Percentiles rank a stretch among this genome's conserved stretches.
phyloP scores from a whole-genome alignment of 441 rosid genomes.

The Flueggea neowawraea region DNA sequence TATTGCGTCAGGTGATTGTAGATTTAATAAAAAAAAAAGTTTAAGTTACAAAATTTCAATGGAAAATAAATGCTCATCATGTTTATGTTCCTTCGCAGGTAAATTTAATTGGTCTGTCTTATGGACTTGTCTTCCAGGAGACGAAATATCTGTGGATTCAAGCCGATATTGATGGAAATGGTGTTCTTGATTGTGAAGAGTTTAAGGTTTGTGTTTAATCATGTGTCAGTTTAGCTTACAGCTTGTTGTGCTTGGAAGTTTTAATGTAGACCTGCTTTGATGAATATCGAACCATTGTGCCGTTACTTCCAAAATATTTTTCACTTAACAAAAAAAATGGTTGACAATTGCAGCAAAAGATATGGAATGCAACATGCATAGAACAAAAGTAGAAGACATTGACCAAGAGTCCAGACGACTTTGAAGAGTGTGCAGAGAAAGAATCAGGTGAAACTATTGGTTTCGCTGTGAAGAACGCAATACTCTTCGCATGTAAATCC shows the following conservation, averaged over 20 bases:
- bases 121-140: constrained; percentile 70
- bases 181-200: constrained; percentile 63
- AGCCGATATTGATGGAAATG: constrained; percentile 71
- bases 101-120: constrained; percentile 54
- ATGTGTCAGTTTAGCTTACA: too few relatives aligned
- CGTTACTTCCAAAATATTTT: too few relatives aligned
- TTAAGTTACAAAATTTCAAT: neutral
- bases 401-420: constrained; percentile 12
- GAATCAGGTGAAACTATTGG: constrained; percentile 49
- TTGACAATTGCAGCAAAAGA: constrained; percentile 39
- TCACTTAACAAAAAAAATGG: neutral
- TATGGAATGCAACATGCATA: constrained; percentile 50
- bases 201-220: constrained; percentile 44
- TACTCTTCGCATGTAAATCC: constrained; percentile 73
- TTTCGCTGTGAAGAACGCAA: constrained; percentile 66
- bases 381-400: constrained; percentile 22
- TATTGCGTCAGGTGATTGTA: constrained; percentile 61
- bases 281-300: too few relatives aligned
- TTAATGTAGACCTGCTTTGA: too few relatives aligned
- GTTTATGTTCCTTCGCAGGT: constrained; percentile 33
- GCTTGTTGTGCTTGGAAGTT: too few relatives aligned
- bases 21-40: neutral
- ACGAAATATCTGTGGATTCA: constrained; percentile 67
- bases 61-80: constrained; percentile 11
- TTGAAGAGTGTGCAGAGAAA: constrained; percentile 19